Base-by-base conservation (phyloP, 495 filamentous ascomycete genomes). In the Margaritispora aquatica region DNA sequence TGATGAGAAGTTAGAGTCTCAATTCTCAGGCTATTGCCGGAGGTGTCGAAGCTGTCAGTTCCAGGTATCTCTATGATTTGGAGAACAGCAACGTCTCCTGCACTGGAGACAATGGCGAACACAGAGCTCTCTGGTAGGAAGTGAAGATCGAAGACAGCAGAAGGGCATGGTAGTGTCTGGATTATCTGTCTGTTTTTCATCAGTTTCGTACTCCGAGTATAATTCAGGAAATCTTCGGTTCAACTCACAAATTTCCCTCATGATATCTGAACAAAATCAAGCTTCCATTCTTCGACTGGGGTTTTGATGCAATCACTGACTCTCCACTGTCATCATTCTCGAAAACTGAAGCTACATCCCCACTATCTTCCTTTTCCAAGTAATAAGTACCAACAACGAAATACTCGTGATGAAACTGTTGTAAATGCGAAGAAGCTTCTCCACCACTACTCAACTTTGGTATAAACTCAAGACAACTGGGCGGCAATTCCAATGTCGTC, bases 341-440 rank as follows among this genome's bases (percentile, higher is more conserved):
- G 17, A 17, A 22, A 50, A 3, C 47, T 17, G 21, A 22, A 24
- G 20, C 5, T 5, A 23, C 22, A 52, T 24, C 21, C 26, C 29
- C 5, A 23, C 26, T 17, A 2, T 54, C n/a, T 49, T 77, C 72
- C 3, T 73, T 78, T 54, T 89, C 78, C 24, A 97, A 77, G 49
- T 85, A 74, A 70, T 98, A 98, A 1, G 94, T 96, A 21, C 94
- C 94, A 38, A 96, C 79, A 1, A 96, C 71, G 63, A 96, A 85
- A 63, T 84, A 83, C 9, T 86, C 74, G 52, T 2, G 20, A 10
- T 17, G 22, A 17, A 4, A 41, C 1, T 22, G 7, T 54, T 22
- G 4, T 5, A 36, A 21, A 36, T 54, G 27, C 66, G 0, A 44
- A 2, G 38, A 44, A 17, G 15, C 15, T 44, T 44, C 38, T 10